A percentile compares a stretch with the other conserved stretches of the same genome.
Conservation (phyloP, 208 protist genomes). For the Trypanosoma cruzi region DNA sequence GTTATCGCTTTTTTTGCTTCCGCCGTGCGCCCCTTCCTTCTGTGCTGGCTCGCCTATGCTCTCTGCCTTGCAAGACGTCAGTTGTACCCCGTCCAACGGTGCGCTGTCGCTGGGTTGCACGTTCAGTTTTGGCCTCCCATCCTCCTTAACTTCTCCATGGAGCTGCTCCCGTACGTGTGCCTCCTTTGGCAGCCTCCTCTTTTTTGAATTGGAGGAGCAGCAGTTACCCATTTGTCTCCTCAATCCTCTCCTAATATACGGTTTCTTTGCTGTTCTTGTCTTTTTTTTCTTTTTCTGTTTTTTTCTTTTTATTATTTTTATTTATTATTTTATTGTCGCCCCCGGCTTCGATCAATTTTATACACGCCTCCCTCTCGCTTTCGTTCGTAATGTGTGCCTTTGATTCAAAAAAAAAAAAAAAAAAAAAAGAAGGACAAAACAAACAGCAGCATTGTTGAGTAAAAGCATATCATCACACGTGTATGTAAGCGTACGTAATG, state of each 20-base stretch:
- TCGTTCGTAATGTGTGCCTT: background rate
- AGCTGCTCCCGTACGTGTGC: background rate
- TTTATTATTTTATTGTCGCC: background rate
- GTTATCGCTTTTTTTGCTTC: no score
- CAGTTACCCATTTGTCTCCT: slow-evolving; percentile 2
- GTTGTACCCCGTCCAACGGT: no score
- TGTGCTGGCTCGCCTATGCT: no score
- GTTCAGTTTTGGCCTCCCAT: no score
- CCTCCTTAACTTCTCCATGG: no score
- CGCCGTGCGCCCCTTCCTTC: no score
- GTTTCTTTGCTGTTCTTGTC: background rate
- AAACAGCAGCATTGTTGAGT: background rate
- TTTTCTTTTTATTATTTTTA: slow-evolving; percentile 6
- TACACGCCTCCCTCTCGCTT: background rate
- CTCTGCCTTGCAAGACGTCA: no score
- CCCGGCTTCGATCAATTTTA: no score
- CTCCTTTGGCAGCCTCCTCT: background rate
- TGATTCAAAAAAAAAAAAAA: background rate
- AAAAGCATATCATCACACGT: slow-evolving; percentile 4
- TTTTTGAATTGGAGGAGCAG: background rate
- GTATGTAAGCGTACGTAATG: background rate
- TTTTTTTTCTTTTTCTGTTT: slow-evolving; percentile 11
- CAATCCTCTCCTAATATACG: background rate
- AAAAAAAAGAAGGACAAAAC: background rate
- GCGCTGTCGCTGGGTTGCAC: no score